Conservation (phyloP, 345 rosid genomes). For the Trapa bicornis region DNA sequence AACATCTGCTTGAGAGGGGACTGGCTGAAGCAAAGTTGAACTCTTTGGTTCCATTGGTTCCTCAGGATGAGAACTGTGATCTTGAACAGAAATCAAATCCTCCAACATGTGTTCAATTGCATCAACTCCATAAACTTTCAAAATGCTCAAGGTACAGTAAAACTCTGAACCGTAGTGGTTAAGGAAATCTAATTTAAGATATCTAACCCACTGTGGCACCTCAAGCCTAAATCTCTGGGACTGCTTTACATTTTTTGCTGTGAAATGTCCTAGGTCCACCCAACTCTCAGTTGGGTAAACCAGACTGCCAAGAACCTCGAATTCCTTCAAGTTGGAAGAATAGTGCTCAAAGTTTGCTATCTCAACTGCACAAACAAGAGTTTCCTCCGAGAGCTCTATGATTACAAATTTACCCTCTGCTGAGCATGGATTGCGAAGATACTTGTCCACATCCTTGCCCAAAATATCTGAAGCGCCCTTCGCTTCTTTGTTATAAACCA, state of each 20-base stretch:
- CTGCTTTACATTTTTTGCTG: conserved; percentile 38
- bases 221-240: conserved; percentile 32
- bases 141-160: conserved; percentile 38
- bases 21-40: conserved; percentile 4
- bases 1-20: conserved; percentile 12
- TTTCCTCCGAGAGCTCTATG: conserved; percentile 47
- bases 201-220: conserved; percentile 40
- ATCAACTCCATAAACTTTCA: conserved; percentile 48
- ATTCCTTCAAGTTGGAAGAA: conserved; percentile 39
- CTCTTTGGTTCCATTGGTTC: conserved; percentile 14
- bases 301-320: conserved; percentile 40
- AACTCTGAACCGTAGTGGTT: conserved; percentile 47
- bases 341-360: conserved; percentile 49
- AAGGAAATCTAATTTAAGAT: conserved; percentile 31
- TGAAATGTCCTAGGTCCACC: conserved; percentile 37
- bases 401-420: conserved; percentile 42
- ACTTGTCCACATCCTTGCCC: conserved; percentile 43
- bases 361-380: conserved; percentile 35
- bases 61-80: conserved; percentile 6
- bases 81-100: conserved; percentile 41
- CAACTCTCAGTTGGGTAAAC: conserved; percentile 44
- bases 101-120: conserved; percentile 50
- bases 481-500: conserved; percentile 44
- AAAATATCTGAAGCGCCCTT: conserved; percentile 42
- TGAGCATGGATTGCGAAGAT: conserved; percentile 49